These are phyloP conservation scores for Colletotrichum australisinense DNA, from an alignment of 2,329 filamentous ascomycete species.

Conservation along the genomic window DNA sequence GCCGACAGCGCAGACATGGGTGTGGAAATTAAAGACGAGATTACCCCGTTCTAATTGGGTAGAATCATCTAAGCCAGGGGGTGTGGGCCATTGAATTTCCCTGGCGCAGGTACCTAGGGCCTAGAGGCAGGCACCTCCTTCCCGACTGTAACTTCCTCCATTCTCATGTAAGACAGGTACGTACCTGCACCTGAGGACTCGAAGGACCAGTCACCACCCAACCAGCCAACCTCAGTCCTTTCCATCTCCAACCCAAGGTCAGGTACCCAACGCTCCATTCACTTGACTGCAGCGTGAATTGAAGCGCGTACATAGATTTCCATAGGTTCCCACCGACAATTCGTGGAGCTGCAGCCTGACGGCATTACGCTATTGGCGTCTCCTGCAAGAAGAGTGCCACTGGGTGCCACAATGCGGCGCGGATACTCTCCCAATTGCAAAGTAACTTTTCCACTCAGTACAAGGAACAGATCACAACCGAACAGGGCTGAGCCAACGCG, in stretches of 20 bases:
- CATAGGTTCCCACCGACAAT: background rate
- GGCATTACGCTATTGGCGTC: background rate
- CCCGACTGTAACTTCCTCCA: background rate
- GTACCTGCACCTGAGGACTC: background rate
- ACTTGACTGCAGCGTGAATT: background rate
- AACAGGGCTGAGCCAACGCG: constrained; percentile 35
- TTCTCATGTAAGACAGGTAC: background rate
- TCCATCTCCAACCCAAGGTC: background rate
- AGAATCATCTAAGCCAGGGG: constrained; percentile 6
- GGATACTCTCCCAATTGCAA: background rate
- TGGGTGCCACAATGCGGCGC: constrained; percentile 1
- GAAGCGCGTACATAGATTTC: background rate
- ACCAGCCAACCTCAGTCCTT: constrained; percentile 13
- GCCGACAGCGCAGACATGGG: constrained; percentile 27
- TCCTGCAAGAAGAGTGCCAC: background rate
- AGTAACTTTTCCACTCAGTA: background rate
- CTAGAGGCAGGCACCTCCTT: background rate
- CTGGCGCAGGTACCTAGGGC: constrained; percentile 27
- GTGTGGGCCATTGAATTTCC: constrained; percentile 23
- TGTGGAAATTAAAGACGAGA: constrained; percentile 30
- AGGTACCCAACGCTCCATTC: background rate
- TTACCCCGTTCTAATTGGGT: constrained; percentile 16
- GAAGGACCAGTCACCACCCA: background rate
- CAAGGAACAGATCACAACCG: constrained; percentile 9
- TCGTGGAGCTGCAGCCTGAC: constrained; percentile 10